Conservation (phyloP, 352 stramenopile species). For the Pythium scleroteichum region DNA sequence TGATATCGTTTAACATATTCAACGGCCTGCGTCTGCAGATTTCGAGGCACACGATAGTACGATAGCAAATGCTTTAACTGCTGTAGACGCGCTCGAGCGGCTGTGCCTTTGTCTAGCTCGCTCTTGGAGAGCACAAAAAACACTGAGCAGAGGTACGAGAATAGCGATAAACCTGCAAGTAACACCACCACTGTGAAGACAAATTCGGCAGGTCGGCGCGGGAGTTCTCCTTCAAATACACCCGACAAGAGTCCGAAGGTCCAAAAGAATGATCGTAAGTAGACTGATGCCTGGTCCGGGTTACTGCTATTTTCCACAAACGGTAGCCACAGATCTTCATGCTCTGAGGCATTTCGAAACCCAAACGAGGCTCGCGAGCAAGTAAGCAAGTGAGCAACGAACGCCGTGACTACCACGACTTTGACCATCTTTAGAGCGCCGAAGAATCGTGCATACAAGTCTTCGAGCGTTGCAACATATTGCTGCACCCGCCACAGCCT, state of each 20-base stretch:
- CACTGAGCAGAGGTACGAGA: conserved; percentile 61
- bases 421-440: conserved; percentile 52
- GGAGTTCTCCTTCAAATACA: conserved; percentile 50
- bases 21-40: conserved; percentile 47
- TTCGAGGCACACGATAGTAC: conserved; percentile 61
- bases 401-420: conserved; percentile 34
- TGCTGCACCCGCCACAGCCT: conserved; percentile 41
- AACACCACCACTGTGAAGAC: conserved; percentile 48
- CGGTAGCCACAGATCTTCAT: conserved; percentile 33
- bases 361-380: conserved; percentile 48
- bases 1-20: conserved; percentile 71
- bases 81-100: conserved; percentile 55
- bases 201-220: conserved; percentile 37
- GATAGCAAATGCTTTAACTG: conserved; percentile 65
- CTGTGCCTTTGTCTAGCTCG: conserved; percentile 42
- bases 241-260: conserved; percentile 59
- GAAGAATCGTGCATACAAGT: conserved; percentile 58
- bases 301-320: neutral
- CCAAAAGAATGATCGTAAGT: conserved; percentile 50
- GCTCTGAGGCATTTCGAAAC: conserved; percentile 6
- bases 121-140: conserved; percentile 76
- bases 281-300: conserved; percentile 13
- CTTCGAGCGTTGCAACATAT: conserved; percentile 53
- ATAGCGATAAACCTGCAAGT: conserved; percentile 57
- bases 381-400: conserved; percentile 53